These are phyloP conservation scores for Penicillium sp. DNA, from an alignment of 2,329 filamentous ascomycete species.

Conservation along the genomic window DNA sequence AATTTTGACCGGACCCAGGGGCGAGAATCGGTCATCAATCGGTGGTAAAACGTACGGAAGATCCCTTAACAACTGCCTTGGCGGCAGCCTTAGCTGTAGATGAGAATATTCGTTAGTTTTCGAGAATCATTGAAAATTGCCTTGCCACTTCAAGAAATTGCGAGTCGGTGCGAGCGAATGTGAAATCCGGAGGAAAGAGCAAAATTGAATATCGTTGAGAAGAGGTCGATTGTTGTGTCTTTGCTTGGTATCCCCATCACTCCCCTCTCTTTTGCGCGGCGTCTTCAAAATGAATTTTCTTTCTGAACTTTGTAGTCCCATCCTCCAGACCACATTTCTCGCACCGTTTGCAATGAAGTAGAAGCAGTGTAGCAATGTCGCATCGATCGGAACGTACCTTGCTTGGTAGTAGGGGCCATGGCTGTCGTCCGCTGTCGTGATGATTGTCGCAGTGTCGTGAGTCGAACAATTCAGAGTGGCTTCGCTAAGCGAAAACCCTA, in stretches of 20 bases:
- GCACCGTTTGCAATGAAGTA: conserved; percentile 21
- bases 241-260: not conserved
- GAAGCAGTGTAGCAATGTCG: conserved; percentile 43
- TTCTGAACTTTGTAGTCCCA: conserved; percentile 4
- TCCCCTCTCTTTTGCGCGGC: conserved; percentile 5
- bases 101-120: conserved; percentile 28
- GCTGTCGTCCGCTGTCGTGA: conserved; percentile 46
- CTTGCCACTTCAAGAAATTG: conserved; percentile 15
- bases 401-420: conserved; percentile 51
- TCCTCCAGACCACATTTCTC: conserved; percentile 16
- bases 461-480: conserved; percentile 39
- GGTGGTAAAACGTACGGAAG: conserved; percentile 71
- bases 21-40: not conserved
- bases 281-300: conserved; percentile 8
- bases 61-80: conserved; percentile 93
- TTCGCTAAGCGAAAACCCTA: conserved; percentile 44
- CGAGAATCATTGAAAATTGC: conserved; percentile 15
- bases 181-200: not conserved
- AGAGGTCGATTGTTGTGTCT: not conserved
- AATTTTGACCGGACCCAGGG: conserved; percentile 4
- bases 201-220: not conserved
- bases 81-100: conserved; percentile 74
- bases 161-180: conserved; percentile 4
- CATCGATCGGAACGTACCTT: conserved; percentile 38
- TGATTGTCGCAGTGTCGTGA: conserved; percentile 45